phyloP scores from a whole-genome alignment of 257 asterid species.

The Solanum virginianum region DNA sequence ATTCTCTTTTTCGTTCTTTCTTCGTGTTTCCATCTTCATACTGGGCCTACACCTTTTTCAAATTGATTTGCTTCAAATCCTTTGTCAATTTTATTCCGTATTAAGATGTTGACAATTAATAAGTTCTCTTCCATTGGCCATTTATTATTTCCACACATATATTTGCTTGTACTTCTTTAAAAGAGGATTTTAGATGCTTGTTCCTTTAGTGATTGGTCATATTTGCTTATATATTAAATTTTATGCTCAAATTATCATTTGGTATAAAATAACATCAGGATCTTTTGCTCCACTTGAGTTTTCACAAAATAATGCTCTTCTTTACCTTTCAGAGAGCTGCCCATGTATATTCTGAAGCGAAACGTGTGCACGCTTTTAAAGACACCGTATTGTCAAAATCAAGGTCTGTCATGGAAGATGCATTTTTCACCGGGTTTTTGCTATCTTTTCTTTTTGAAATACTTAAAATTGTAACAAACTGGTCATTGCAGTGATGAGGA shows the following conservation, averaged over 20 bases:
- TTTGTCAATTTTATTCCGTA: neutral
- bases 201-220: neutral
- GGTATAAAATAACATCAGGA: neutral
- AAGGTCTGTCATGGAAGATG: slow-evolving; percentile 23
- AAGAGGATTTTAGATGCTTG: neutral
- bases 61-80: neutral
- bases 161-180: neutral
- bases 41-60: neutral
- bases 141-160: neutral
- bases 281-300: neutral
- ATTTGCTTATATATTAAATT: neutral
- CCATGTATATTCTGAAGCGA: slow-evolving; percentile 91
- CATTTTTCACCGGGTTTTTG: neutral
- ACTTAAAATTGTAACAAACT: neutral
- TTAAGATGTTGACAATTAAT: neutral
- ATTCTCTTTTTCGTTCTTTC: neutral
- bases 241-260: neutral
- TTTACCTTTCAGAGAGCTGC: slow-evolving; percentile 64
- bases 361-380: slow-evolving; percentile 80
- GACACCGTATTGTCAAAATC: slow-evolving; percentile 55
- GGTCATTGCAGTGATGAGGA: slow-evolving; percentile 64
- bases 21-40: neutral
- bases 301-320: neutral
- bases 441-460: neutral
- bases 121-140: neutral